Conservation (phyloP, 805 yeast genomes). For the Kazachstania martiniae region DNA sequence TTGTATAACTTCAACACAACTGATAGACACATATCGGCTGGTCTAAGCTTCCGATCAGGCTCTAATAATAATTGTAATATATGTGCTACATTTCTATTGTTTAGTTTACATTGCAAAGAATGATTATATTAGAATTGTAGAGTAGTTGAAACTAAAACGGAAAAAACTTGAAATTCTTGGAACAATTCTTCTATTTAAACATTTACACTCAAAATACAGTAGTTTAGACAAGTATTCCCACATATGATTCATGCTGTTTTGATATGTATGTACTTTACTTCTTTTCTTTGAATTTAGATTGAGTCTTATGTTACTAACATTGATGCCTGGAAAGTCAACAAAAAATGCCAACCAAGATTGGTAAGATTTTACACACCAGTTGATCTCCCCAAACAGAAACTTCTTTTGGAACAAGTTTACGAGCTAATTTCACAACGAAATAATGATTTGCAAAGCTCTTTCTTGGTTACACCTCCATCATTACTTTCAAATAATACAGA, state of each 20-base stretch:
- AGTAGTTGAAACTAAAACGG: no score
- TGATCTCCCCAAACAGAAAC: conserved; percentile 71
- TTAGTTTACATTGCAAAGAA: no score
- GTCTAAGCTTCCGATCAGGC: no score
- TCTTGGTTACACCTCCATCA: conserved; percentile 79
- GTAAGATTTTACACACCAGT: conserved; percentile 89
- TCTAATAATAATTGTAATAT: no score
- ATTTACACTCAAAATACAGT: no score
- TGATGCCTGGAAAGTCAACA: conserved; percentile 54
- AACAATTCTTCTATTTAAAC: no score
- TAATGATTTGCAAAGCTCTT: conserved; percentile 66
- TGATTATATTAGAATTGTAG: no score
- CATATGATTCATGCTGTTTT: conserved; percentile 78
- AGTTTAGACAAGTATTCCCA: not conserved
- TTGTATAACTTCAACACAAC: no score
- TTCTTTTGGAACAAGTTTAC: conserved; percentile 71
- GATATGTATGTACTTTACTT: conserved; percentile 44
- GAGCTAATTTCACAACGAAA: conserved; percentile 63
- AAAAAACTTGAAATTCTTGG: no score
- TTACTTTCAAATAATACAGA: conserved; percentile 28
- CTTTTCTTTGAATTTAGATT: not conserved
- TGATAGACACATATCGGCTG: no score
- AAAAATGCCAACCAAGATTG: conserved; percentile 79
- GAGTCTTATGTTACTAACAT: conserved; percentile 1
- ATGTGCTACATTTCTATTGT: no score